Percentiles rank a stretch among this genome's conserved stretches.
Evolutionary conservation across 2,329 filamentous ascomycete genomes (phyloP).

Genomic region (Trematosphaeria pertusa): DNA sequence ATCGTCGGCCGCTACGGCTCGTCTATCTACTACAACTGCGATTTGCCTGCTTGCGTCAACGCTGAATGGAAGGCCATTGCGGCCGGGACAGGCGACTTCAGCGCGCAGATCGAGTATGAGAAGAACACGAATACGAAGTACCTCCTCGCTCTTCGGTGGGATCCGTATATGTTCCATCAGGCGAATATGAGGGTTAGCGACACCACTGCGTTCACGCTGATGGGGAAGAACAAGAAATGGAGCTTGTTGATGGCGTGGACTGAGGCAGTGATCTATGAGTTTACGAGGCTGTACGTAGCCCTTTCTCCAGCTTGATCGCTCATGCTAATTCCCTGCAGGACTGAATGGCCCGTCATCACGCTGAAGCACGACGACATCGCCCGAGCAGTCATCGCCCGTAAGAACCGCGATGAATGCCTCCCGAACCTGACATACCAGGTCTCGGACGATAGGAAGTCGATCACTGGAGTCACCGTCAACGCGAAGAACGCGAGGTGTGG

Average conservation of each 20-base stretch:
- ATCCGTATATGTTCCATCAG: slow-evolving; percentile 67
- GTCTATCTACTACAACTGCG: slow-evolving; percentile 69
- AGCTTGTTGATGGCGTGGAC: slow-evolving; percentile 64
- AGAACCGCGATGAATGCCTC: slow-evolving; percentile 59
- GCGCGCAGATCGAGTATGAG: slow-evolving; percentile 58
- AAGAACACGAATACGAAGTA: slow-evolving; percentile 60
- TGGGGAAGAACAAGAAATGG: slow-evolving; percentile 52
- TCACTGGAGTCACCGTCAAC: slow-evolving; percentile 56
- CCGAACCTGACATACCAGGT: slow-evolving; percentile 56
- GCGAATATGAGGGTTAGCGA: slow-evolving; percentile 61
- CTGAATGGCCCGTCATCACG: slow-evolving; percentile 59
- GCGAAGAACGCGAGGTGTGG: slow-evolving; percentile 55
- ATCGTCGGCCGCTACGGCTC: slow-evolving; percentile 65
- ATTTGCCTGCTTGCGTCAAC: slow-evolving; percentile 59
- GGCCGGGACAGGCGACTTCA: slow-evolving; percentile 57
- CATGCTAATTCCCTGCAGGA: slow-evolving; percentile 8
- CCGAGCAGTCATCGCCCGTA: slow-evolving; percentile 57
- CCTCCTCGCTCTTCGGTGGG: slow-evolving; percentile 60
- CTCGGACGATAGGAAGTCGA: slow-evolving; percentile 48
- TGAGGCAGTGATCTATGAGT: slow-evolving; percentile 60
- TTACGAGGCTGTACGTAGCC: slow-evolving; percentile 51
- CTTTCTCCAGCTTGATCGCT: not conserved
- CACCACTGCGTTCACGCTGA: slow-evolving; percentile 53
- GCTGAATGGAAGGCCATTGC: slow-evolving; percentile 66
- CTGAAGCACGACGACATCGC: slow-evolving; percentile 63